Evolutionary conservation across 2,329 filamentous ascomycete genomes (phyloP), one percentile per base, ranked within the genome.

Genomic region (Penicillium sumatraense): DNA sequence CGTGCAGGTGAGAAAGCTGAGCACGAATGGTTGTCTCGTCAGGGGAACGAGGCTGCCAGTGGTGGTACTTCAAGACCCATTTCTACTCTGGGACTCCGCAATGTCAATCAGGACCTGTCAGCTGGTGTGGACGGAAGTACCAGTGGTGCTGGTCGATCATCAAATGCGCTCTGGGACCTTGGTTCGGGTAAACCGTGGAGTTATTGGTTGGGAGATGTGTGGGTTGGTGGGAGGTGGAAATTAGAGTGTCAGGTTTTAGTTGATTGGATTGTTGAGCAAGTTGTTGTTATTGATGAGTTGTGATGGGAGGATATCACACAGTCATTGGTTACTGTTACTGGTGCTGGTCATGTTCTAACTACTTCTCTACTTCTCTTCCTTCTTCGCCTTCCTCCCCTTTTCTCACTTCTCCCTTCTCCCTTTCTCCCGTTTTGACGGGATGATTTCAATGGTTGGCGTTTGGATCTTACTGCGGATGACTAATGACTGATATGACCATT

Each of bases 1-100:
- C 81, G 84, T 55, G 90, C 90, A 0, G 88, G 87, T 40, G 84
- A 86, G 63, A 84, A 88, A 64, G 90, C 89, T 1, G 89, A 93
- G 76, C 80, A 80, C 41, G 83, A 84, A 66, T 93, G 89, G 89
- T 82, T 83, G 53, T 82, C 84, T 63, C 82, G 82, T 46, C 88
- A 92, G 73, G 83, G 81, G 10, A 8, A 44, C 2, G 14, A 27
- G 3, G 24, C 5, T 26, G 18, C 6, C 2, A 8, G 14, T 18
- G 20, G 4, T n/a, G 11, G 49, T 27, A 49, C 44, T 18, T 35
- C n/a, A n/a, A n/a, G n/a, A n/a, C n/a, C 56, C 21, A 44, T 51
- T 0, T 60, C 64, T 5, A 57, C 62, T 2, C 42, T 62, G 11
- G 55, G 61, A 9, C 61, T 56, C 33, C 57, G 53, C 9, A 68